Evolutionary conservation across 2,329 filamentous ascomycete genomes (phyloP).

Genomic region (Chaetomium sp.): DNA sequence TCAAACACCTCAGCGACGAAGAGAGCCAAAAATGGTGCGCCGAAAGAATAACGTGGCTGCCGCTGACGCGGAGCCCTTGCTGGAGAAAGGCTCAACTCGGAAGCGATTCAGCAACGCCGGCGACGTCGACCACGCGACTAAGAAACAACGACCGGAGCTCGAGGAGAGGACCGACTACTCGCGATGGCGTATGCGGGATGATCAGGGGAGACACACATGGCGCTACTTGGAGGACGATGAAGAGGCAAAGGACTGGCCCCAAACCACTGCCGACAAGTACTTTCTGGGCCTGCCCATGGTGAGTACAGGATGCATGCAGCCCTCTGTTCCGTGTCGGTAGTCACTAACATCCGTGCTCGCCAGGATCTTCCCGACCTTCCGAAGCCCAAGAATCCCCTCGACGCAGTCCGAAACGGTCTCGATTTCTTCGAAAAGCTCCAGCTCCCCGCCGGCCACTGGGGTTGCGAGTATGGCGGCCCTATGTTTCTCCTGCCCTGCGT

Average conservation of each 20-base stretch:
- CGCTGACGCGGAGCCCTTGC: conserved; percentile 17
- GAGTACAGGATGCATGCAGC: conserved; percentile 31
- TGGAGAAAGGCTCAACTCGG: conserved; percentile 36
- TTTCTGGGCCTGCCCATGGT: conserved; percentile 80
- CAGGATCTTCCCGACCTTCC: conserved; percentile 76
- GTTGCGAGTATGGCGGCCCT: conserved; percentile 94
- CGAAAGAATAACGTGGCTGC: conserved; percentile 26
- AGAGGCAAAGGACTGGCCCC: conserved; percentile 76
- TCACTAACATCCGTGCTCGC: conserved; percentile 5
- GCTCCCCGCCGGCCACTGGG: conserved; percentile 89
- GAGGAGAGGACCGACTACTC: conserved; percentile 71
- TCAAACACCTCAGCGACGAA: not conserved
- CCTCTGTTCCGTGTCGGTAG: not conserved
- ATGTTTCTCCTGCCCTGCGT: conserved; percentile 92
- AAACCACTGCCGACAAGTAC: conserved; percentile 86
- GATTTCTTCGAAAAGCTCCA: conserved; percentile 89
- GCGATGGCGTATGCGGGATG: conserved; percentile 82
- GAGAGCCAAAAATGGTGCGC: conserved; percentile 27
- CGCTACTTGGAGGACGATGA: conserved; percentile 80
- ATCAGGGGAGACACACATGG: conserved; percentile 88
- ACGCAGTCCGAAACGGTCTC: conserved; percentile 80
- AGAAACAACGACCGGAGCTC: conserved; percentile 52
- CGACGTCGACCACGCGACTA: conserved; percentile 40
- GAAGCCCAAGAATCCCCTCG: conserved; percentile 69
- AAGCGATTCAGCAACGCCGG: conserved; percentile 49